phyloP scores from a whole-genome alignment of 1,139 yeast species.

The Candida tropicalis region DNA sequence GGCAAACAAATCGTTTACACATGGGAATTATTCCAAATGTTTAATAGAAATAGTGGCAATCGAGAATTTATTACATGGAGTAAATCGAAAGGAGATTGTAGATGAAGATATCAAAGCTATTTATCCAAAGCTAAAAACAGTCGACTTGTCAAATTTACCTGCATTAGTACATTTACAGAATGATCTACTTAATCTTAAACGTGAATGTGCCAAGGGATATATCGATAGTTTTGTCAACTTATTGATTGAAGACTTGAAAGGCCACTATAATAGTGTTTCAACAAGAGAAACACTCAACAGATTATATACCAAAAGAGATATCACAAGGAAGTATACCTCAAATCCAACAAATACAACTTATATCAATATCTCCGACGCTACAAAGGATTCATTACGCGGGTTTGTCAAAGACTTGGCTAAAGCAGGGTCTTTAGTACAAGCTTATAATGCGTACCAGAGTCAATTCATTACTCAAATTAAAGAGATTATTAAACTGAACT shows the following conservation, averaged over 20 bases:
- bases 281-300: constrained; percentile 55
- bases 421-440: constrained; percentile 64
- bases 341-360: constrained; percentile 30
- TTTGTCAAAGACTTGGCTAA: constrained; percentile 59
- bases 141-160: constrained; percentile 56
- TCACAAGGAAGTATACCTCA: constrained; percentile 23
- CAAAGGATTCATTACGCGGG: constrained; percentile 43
- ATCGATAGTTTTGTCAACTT: constrained; percentile 56
- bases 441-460: constrained; percentile 70
- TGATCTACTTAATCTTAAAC: constrained; percentile 50
- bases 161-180: constrained; percentile 61
- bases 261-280: constrained; percentile 55
- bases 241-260: constrained; percentile 61
- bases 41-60: constrained; percentile 58
- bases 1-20: constrained; percentile 51
- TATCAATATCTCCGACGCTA: constrained; percentile 32
- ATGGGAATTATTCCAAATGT: constrained; percentile 41
- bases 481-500: constrained; percentile 61
- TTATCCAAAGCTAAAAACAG: constrained; percentile 50
- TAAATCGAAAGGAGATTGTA: constrained; percentile 25
- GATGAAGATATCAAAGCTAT: constrained; percentile 26
- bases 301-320: constrained; percentile 34
- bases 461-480: constrained; percentile 70
- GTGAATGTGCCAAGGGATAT: constrained; percentile 69
- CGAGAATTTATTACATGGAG: constrained; percentile 61